phyloP scores from a whole-genome alignment of 768 basidiomycete genomes.

The Hygrocybe punicea region DNA sequence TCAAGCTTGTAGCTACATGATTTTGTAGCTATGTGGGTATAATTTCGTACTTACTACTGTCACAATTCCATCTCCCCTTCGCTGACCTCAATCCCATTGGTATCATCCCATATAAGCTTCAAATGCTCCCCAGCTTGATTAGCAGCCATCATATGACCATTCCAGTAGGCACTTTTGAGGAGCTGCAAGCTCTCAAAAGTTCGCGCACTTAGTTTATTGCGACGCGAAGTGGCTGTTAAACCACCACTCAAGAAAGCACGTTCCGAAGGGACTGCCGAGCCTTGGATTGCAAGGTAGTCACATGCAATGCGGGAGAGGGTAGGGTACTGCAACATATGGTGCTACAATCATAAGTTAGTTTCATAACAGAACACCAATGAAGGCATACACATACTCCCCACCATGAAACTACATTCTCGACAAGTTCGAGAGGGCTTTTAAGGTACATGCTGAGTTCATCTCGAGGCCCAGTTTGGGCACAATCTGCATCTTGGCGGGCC shows the following conservation, averaged over 20 bases:
- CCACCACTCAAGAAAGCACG: constrained; percentile 26
- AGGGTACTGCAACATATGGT: constrained; percentile 23
- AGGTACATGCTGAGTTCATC: constrained; percentile 12
- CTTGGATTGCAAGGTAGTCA: constrained; percentile 30
- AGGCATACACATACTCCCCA: constrained; percentile 19
- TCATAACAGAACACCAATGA: not conserved
- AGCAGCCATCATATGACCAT: constrained; percentile 23
- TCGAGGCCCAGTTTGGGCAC: constrained; percentile 1
- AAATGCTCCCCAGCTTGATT: constrained; percentile 11
- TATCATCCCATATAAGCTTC: not conserved
- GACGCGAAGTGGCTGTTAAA: constrained; percentile 18
- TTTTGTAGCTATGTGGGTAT: not conserved
- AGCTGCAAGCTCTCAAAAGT: constrained; percentile 29
- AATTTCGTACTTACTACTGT: not conserved
- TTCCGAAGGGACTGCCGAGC: constrained; percentile 27
- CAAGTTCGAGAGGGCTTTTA: constrained; percentile 8
- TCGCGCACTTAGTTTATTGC: constrained; percentile 18
- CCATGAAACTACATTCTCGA: constrained; percentile 15
- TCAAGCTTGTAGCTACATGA: not conserved
- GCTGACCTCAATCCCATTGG: not conserved
- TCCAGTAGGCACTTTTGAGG: constrained; percentile 27
- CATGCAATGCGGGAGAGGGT: constrained; percentile 21
- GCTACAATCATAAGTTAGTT: constrained; percentile 11
- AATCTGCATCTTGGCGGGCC: constrained; percentile 1
- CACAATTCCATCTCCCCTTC: not conserved